phyloP scores from a whole-genome alignment of 331 rosid species.

The Malus hybrid region DNA sequence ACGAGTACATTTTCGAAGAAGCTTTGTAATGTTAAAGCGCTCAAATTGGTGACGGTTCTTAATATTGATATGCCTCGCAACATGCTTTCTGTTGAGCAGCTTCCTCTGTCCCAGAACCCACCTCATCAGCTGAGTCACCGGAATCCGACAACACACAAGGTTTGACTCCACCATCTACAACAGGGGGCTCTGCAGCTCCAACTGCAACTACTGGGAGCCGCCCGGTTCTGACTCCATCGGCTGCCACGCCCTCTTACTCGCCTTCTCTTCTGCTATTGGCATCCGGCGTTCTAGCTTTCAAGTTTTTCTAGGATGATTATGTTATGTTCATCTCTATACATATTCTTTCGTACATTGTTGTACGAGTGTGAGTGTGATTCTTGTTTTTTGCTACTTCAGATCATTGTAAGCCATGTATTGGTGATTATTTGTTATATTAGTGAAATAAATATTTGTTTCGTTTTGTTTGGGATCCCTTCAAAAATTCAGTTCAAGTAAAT shows the following conservation, averaged over 20 bases:
- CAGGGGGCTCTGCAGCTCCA: slow-evolving; percentile 37
- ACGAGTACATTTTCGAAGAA: background rate
- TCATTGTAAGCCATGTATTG: slow-evolving; percentile 13
- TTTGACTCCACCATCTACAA: slow-evolving; percentile 46
- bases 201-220: slow-evolving; percentile 43
- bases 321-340: background rate
- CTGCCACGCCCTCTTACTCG: slow-evolving; percentile 32
- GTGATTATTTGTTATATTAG: slow-evolving; percentile 2
- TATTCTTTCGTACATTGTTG: background rate
- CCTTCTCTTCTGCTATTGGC: slow-evolving; percentile 33
- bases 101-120: slow-evolving; percentile 40
- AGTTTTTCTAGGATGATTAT: slow-evolving; percentile 24
- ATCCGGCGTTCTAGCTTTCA: slow-evolving; percentile 29
- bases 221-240: slow-evolving; percentile 49
- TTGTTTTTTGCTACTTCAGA: slow-evolving; percentile 6
- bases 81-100: slow-evolving; percentile 26
- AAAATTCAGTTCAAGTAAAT: background rate
- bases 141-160: slow-evolving; percentile 34
- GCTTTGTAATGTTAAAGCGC: background rate
- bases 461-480: background rate
- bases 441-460: slow-evolving; percentile 1
- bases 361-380: slow-evolving; percentile 11
- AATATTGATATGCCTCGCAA: too few relatives aligned
- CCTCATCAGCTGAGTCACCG: slow-evolving; percentile 52
- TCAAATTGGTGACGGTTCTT: background rate